A percentile compares a stretch with the other conserved stretches of the same genome.
Evolutionary conservation across 2,329 filamentous ascomycete species (phyloP).

Genomic region (Pleurostoma richardsiae): DNA sequence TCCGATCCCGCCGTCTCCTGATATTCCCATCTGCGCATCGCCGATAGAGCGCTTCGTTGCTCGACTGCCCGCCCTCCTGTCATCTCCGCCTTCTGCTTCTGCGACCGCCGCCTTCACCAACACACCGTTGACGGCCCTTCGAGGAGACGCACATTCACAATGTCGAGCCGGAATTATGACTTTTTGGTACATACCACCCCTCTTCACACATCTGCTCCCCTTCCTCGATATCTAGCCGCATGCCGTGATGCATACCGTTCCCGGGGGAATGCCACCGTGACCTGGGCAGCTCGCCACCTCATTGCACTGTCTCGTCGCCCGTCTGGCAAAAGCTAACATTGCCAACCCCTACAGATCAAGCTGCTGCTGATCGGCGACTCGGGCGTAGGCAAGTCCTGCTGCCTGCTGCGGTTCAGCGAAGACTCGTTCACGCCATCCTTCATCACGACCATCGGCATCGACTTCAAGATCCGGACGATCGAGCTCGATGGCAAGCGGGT

Average conservation of each 20-base stretch:
- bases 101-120: not conserved
- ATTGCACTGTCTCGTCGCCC: not conserved
- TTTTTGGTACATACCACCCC: conserved; percentile 70
- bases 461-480: conserved; percentile 99
- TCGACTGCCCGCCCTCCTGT: too few relatives aligned
- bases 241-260: too few relatives aligned
- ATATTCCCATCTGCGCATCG: too few relatives aligned
- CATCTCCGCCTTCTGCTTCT: too few relatives aligned
- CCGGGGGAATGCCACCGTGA: not conserved
- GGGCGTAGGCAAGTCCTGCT: conserved; percentile 95
- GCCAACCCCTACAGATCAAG: conserved; percentile 70
- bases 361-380: conserved; percentile 94
- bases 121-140: too few relatives aligned
- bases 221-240: not conserved
- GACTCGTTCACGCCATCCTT: conserved; percentile 97
- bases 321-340: not conserved
- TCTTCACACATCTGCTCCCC: conserved; percentile 1
- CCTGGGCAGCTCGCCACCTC: not conserved
- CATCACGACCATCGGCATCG: conserved; percentile 98
- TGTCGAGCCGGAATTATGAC: conserved; percentile 98
- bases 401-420: conserved; percentile 92
- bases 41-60: too few relatives aligned
- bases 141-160: conserved; percentile 34
- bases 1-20: too few relatives aligned
- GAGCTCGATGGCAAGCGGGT: conserved; percentile 98